Percentiles rank a stretch among this genome's conserved stretches.
Evolutionary conservation across 331 rosid species (phyloP).

Genomic region (Malus hybrid): DNA sequence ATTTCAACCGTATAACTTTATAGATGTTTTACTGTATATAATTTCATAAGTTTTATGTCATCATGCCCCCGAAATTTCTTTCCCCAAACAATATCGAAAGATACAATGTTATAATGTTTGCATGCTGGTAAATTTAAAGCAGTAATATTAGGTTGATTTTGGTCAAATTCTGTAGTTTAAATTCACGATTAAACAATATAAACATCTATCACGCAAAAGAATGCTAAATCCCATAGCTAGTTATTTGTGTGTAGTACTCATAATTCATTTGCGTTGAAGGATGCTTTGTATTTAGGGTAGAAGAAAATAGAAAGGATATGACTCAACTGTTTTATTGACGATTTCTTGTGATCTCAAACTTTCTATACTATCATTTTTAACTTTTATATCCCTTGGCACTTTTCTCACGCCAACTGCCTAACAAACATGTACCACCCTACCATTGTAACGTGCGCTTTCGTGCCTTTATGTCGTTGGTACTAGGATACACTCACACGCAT

Average conservation of each 20-base stretch:
- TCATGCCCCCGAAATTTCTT: not conserved
- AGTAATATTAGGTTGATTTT: too few species aligned
- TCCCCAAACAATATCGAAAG: not conserved
- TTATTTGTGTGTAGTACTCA: not conserved
- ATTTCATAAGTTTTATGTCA: not conserved
- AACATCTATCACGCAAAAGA: not conserved
- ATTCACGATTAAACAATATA: not conserved
- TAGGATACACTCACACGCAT: not conserved
- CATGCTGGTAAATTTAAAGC: not conserved
- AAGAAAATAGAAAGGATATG: not conserved
- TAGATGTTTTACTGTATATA: too few species aligned
- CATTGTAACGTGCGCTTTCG: not conserved
- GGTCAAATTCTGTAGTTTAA: not conserved
- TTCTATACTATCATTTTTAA: not conserved
- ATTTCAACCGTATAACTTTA: too few species aligned
- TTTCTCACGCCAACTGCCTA: slow-evolving; percentile 13
- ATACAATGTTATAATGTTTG: not conserved
- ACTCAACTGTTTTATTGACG: slow-evolving; percentile 21
- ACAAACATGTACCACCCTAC: not conserved
- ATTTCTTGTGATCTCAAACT: slow-evolving; percentile 16
- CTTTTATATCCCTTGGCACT: slow-evolving; percentile 5
- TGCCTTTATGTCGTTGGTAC: not conserved
- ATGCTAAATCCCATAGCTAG: not conserved
- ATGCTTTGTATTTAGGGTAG: not conserved
- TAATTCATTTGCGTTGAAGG: not conserved